These are phyloP conservation scores for Acanthamoeba healyi DNA, from an alignment of 208 protist species.

Conservation along the genomic window DNA sequence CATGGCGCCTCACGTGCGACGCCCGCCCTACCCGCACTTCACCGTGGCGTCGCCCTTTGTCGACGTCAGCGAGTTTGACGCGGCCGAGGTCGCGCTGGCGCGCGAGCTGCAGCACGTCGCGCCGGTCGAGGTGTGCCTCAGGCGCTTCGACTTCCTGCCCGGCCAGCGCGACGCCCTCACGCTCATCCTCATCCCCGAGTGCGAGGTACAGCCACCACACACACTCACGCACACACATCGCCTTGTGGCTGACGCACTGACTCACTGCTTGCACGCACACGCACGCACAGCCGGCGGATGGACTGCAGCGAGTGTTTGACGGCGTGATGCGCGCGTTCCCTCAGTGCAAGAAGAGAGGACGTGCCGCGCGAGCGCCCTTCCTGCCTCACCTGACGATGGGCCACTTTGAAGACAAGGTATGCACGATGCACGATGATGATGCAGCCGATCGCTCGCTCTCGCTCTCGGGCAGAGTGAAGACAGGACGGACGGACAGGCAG, in stretches of 20 bases:
- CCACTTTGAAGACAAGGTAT: slow-evolving; percentile 36
- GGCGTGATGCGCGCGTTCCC: neutral
- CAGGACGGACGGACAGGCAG: too few species aligned
- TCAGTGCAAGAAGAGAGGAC: too few species aligned
- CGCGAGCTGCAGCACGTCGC: neutral
- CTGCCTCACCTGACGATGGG: neutral
- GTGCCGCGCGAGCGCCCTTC: neutral
- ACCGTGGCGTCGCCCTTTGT: slow-evolving; percentile 23
- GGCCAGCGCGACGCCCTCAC: neutral
- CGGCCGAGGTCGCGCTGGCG: neutral
- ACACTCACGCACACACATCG: too few species aligned
- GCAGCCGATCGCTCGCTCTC: too few species aligned
- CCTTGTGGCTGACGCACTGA: too few species aligned
- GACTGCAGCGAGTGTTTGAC: neutral
- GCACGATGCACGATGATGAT: too few species aligned
- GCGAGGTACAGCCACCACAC: neutral
- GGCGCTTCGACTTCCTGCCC: neutral
- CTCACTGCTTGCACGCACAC: neutral
- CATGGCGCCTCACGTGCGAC: slow-evolving; percentile 12
- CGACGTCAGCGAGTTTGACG: neutral
- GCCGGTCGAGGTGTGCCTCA: neutral
- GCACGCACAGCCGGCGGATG: neutral
- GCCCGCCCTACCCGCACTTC: slow-evolving; percentile 13
- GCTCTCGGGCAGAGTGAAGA: too few species aligned
- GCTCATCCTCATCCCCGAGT: neutral